These are phyloP conservation scores for Spathaspora girioi DNA, from an alignment of 805 yeast genomes.

Conservation along the genomic window DNA sequence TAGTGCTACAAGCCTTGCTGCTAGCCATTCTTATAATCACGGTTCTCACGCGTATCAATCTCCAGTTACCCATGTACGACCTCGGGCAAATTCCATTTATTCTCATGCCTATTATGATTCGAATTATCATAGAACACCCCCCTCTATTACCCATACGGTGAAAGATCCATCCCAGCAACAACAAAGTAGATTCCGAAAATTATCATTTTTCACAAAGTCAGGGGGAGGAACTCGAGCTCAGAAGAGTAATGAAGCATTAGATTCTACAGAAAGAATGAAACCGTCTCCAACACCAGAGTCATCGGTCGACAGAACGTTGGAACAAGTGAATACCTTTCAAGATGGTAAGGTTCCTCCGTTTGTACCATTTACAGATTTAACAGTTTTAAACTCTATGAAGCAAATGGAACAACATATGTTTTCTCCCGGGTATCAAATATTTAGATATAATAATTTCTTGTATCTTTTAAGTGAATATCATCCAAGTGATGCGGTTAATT, in stretches of 20 bases:
- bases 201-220: constrained; percentile 4
- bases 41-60: not conserved
- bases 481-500: constrained; percentile 33
- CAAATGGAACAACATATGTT: constrained; percentile 17
- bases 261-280: not conserved
- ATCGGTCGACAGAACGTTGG: not conserved
- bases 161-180: not conserved
- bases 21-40: constrained; percentile 2
- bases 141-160: not conserved
- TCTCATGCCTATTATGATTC: not conserved
- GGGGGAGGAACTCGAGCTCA: not conserved
- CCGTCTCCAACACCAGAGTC: not conserved
- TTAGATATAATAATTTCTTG: constrained; percentile 30
- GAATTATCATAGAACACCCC: not conserved
- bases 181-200: constrained; percentile 5
- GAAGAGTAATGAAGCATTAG: not conserved
- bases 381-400: constrained; percentile 22
- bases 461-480: constrained; percentile 28
- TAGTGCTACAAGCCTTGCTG: not conserved
- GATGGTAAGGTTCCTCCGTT: constrained; percentile 12
- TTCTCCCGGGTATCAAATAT: constrained; percentile 26
- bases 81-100: not conserved
- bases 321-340: not conserved
- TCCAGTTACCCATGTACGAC: not conserved
- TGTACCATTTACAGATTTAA: constrained; percentile 18